Evolutionary conservation across 768 basidiomycete genomes (phyloP).

Genomic region (Boletellus emodensis): DNA sequence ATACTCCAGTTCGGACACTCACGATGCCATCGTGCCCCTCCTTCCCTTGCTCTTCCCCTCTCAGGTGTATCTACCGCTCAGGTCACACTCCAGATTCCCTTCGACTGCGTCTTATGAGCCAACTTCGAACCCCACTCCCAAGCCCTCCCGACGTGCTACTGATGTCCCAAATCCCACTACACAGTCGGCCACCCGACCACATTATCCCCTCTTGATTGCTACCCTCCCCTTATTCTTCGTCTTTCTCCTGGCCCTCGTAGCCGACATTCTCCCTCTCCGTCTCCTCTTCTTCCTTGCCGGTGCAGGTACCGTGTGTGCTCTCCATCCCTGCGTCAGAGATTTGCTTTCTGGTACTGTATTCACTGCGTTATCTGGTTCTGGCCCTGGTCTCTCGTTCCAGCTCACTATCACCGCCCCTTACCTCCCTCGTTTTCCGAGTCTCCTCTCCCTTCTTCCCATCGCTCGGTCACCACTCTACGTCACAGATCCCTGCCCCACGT

Average conservation of each 20-base stretch:
- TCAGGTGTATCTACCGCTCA: conserved; percentile 44
- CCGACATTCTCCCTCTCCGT: conserved; percentile 44
- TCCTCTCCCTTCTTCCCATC: background rate
- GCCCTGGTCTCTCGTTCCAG: conserved; percentile 17
- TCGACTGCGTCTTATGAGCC: conserved; percentile 11
- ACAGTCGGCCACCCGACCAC: conserved; percentile 1
- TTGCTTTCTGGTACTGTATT: conserved; percentile 1
- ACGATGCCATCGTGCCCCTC: conserved; percentile 52
- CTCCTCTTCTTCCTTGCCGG: conserved; percentile 37
- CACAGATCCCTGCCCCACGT: background rate
- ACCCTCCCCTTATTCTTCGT: conserved; percentile 43
- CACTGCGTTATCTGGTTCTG: conserved; percentile 8
- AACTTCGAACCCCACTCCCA: conserved; percentile 14
- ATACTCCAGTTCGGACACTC: conserved; percentile 51
- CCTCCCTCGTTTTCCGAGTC: background rate
- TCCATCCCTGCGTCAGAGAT: conserved; percentile 11
- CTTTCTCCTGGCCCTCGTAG: conserved; percentile 39
- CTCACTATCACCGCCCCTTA: conserved; percentile 8
- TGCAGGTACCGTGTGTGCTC: conserved; percentile 7
- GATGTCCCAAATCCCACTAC: background rate
- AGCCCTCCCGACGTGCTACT: background rate
- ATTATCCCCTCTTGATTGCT: conserved; percentile 33
- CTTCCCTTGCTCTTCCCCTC: conserved; percentile 40
- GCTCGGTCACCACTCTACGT: too few species aligned
- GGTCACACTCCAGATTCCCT: conserved; percentile 36